Evolutionary conservation across 805 yeast species (phyloP).

Genomic region (Barnettozyma sp.): DNA sequence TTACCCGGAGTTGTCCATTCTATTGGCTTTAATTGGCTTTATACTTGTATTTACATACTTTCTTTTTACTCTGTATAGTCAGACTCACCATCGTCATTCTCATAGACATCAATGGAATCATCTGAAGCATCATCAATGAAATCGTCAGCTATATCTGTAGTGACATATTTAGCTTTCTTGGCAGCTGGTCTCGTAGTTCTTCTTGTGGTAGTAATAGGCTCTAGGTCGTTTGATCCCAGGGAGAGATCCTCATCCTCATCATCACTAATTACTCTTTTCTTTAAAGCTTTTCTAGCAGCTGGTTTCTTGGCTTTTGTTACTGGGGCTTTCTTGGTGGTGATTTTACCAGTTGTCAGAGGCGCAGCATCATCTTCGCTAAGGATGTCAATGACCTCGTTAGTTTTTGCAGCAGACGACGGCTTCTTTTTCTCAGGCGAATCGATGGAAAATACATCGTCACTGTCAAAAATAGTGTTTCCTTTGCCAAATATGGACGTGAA

Average conservation of each 20-base stretch:
- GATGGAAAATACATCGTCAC: conserved; percentile 5
- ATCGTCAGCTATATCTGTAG: conserved; percentile 6
- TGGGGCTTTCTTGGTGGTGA: conserved; percentile 9
- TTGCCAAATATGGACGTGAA: conserved; percentile 33
- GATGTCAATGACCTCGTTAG: neutral
- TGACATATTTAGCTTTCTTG: conserved; percentile 14
- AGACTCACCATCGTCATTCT: conserved; percentile 12
- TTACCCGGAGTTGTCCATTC: too few relatives aligned
- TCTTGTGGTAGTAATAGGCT: conserved; percentile 10
- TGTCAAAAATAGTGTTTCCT: conserved; percentile 23
- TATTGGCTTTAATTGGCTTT: too few relatives aligned
- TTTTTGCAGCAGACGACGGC: too few relatives aligned
- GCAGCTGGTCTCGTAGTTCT: conserved; percentile 19
- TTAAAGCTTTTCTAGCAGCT: conserved; percentile 5
- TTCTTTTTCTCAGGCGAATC: too few relatives aligned
- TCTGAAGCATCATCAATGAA: conserved; percentile 8
- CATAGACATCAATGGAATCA: conserved; percentile 9
- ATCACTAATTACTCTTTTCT: conserved; percentile 12
- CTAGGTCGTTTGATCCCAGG: too few relatives aligned
- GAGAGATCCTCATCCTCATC: conserved; percentile 14
- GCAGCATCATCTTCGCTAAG: conserved; percentile 9
- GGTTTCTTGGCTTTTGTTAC: conserved; percentile 9
- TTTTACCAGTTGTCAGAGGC: conserved; percentile 7
- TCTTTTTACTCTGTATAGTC: conserved; percentile 13
- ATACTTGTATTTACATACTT: too few relatives aligned